phyloP scores from a whole-genome alignment of 2,329 filamentous ascomycete genomes.

The Pseudopithomyces chartarum region DNA sequence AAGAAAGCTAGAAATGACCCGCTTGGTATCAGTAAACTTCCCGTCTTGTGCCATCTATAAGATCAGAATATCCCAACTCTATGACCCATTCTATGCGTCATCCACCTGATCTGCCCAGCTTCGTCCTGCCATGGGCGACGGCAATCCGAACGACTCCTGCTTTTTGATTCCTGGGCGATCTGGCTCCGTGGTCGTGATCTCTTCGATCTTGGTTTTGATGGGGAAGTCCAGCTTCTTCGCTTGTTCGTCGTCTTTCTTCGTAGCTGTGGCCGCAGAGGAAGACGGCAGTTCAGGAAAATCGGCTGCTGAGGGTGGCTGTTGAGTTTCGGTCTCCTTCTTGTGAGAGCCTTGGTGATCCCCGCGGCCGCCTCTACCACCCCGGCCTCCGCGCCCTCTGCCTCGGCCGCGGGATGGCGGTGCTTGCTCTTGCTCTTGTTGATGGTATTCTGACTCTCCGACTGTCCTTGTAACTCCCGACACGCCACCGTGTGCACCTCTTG shows the following conservation, averaged over 20 bases:
- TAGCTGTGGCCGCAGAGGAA: constrained; percentile 11
- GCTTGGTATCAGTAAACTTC: too few species aligned
- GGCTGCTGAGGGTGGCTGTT: constrained; percentile 42
- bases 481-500: constrained; percentile 59
- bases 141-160: constrained; percentile 38
- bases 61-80: background rate
- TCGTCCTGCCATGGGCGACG: constrained; percentile 36
- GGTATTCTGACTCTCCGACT: constrained; percentile 8
- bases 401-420: constrained; percentile 9
- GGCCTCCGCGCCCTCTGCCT: constrained; percentile 34
- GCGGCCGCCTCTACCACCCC: constrained; percentile 38
- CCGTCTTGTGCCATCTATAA: background rate
- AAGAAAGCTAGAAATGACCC: too few species aligned
- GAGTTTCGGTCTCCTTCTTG: constrained; percentile 18
- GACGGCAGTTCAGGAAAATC: constrained; percentile 54
- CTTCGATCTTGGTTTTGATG: constrained; percentile 29
- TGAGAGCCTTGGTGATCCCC: constrained; percentile 17
- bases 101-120: constrained; percentile 56
- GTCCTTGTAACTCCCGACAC: constrained; percentile 28
- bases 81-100: background rate
- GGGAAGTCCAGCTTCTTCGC: constrained; percentile 39
- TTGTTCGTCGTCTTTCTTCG: constrained; percentile 3
- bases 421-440: constrained; percentile 21
- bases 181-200: constrained; percentile 18
- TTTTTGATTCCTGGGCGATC: constrained; percentile 35